phyloP scores from a whole-genome alignment of 805 yeast species.

The Sugiyamaella chiloensis region DNA sequence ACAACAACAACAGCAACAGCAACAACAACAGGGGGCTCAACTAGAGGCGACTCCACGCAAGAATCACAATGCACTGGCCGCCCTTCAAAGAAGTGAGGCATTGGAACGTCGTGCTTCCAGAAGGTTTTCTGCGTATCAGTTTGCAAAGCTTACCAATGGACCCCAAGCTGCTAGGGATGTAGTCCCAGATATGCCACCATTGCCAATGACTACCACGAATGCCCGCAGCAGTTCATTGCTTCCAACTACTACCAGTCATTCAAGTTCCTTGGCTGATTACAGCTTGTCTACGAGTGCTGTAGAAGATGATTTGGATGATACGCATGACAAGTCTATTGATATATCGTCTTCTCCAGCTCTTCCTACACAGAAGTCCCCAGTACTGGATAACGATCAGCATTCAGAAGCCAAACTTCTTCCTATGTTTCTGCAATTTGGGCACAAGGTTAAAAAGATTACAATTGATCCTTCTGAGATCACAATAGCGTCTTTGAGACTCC shows the following conservation, averaged over 20 bases:
- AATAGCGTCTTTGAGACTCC: slow-evolving; percentile 43
- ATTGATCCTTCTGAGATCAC: slow-evolving; percentile 33
- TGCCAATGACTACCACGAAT: slow-evolving; percentile 21
- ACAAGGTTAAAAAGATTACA: slow-evolving; percentile 32
- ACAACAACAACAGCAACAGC: not conserved
- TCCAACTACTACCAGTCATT: slow-evolving; percentile 25
- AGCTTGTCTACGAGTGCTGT: slow-evolving; percentile 22
- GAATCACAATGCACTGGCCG: slow-evolving; percentile 58
- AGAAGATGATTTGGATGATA: slow-evolving; percentile 3
- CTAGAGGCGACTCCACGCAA: slow-evolving; percentile 10
- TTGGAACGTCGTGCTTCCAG: slow-evolving; percentile 91
- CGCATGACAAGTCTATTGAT: not conserved
- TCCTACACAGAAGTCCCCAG: not conserved
- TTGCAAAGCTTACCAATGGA: slow-evolving; percentile 62
- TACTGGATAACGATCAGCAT: not conserved
- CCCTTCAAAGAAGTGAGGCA: slow-evolving; percentile 77
- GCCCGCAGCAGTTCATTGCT: slow-evolving; percentile 21
- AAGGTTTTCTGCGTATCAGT: slow-evolving; percentile 90
- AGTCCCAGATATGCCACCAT: slow-evolving; percentile 27
- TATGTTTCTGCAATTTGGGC: slow-evolving; percentile 35
- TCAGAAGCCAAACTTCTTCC: slow-evolving; percentile 9
- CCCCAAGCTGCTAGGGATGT: slow-evolving; percentile 27
- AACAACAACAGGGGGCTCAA: not conserved
- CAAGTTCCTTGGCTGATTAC: slow-evolving; percentile 22
- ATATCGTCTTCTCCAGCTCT: not conserved